A percentile compares a stretch with the other conserved stretches of the same genome.
Evolutionary conservation across 2,329 filamentous ascomycete species (phyloP).

Genomic region (Magnaporthiopsis rhizophila): DNA sequence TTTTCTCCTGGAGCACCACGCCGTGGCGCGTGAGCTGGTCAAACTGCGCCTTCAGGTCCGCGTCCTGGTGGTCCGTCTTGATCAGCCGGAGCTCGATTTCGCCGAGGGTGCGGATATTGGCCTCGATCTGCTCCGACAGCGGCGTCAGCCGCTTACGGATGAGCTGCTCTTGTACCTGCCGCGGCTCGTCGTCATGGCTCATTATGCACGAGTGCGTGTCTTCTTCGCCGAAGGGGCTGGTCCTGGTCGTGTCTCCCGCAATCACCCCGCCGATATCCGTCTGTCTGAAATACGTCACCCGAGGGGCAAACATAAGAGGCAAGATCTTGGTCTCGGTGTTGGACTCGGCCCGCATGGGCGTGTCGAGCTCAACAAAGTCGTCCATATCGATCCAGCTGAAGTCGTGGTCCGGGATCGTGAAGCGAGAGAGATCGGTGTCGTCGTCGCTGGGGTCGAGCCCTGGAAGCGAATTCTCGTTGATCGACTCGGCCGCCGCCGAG

Average conservation of each 20-base stretch:
- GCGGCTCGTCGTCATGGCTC: constrained; percentile 81
- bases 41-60: constrained; percentile 46
- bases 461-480: constrained; percentile 52
- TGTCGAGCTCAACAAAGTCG: constrained; percentile 96
- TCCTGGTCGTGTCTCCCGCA: constrained; percentile 70
- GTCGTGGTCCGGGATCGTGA: constrained; percentile 93
- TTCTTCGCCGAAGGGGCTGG: constrained; percentile 87
- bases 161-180: constrained; percentile 77
- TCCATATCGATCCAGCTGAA: constrained; percentile 99
- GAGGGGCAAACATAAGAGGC: constrained; percentile 84
- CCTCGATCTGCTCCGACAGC: constrained; percentile 67
- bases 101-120: constrained; percentile 63
- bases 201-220: constrained; percentile 93
- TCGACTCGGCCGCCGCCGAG: constrained; percentile 68
- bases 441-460: constrained; percentile 41
- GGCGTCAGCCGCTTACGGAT: constrained; percentile 74
- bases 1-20: constrained; percentile 48
- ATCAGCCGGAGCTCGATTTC: constrained; percentile 65
- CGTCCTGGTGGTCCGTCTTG: constrained; percentile 40
- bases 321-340: constrained; percentile 93
- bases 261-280: constrained; percentile 83
- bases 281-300: constrained; percentile 94
- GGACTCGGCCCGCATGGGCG: constrained; percentile 82
- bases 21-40: constrained; percentile 52
- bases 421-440: constrained; percentile 70